These are phyloP conservation scores for Pestalotiopsis sp. DNA, from an alignment of 2,329 filamentous ascomycete genomes.

Conservation along the genomic window DNA sequence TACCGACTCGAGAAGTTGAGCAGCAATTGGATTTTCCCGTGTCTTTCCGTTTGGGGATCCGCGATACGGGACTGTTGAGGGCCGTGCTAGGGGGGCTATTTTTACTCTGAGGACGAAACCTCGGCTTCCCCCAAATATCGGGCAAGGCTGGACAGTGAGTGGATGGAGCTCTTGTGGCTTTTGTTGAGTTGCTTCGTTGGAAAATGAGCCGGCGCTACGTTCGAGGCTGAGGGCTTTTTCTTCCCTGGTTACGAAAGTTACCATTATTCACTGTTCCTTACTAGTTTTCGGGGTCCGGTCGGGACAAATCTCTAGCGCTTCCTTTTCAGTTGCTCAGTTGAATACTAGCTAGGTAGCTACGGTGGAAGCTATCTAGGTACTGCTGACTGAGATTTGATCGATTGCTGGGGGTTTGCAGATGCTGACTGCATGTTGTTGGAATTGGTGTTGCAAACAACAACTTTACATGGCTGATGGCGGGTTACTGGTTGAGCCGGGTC, in stretches of 20 bases:
- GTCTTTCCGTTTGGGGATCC: constrained; percentile 6
- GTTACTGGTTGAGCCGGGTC: background rate
- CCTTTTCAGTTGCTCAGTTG: background rate
- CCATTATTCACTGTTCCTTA: background rate
- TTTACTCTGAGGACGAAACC: background rate
- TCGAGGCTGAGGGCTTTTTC: background rate
- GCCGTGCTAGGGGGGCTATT: constrained; percentile 1
- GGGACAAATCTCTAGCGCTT: background rate
- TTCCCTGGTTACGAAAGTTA: background rate
- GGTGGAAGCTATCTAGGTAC: background rate
- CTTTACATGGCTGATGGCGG: background rate
- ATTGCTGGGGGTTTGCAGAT: background rate
- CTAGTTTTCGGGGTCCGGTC: background rate
- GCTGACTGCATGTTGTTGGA: background rate
- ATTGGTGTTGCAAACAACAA: background rate
- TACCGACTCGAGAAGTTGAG: background rate
- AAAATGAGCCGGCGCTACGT: background rate
- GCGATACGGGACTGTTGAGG: constrained; percentile 12
- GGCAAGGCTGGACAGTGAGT: constrained; percentile 5
- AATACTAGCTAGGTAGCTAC: background rate
- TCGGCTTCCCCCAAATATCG: constrained; percentile 11
- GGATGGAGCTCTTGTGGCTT: constrained; percentile 3
- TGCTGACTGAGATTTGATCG: background rate
- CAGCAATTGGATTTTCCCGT: background rate
- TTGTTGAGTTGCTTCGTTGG: constrained; percentile 4